Percentiles rank a stretch among this genome's conserved stretches.
Conservation (phyloP, 768 basidiomycete genomes). For the Hysterangium stoloniferum region DNA sequence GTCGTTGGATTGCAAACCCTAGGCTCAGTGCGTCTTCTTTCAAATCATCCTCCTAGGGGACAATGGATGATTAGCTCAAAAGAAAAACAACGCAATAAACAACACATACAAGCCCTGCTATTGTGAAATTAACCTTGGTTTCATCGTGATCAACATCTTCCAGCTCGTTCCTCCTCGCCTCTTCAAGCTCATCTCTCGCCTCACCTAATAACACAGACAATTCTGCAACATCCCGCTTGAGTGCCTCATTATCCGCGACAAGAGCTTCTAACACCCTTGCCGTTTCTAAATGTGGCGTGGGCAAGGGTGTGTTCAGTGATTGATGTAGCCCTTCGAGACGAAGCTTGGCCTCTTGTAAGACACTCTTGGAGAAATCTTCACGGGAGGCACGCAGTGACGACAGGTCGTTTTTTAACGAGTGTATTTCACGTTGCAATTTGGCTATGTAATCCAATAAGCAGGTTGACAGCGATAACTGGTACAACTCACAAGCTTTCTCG, state of each 20-base stretch:
- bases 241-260: constrained; percentile 74
- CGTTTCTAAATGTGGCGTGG: constrained; percentile 30
- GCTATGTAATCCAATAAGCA: constrained; percentile 31
- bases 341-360: constrained; percentile 57
- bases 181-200: constrained; percentile 66
- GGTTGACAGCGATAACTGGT: background rate
- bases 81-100: background rate
- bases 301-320: constrained; percentile 34
- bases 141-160: constrained; percentile 69
- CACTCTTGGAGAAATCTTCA: constrained; percentile 57
- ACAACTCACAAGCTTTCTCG: background rate
- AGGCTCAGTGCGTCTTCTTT: no score
- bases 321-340: constrained; percentile 54
- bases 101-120: background rate
- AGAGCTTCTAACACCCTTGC: constrained; percentile 66
- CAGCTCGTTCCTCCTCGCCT: constrained; percentile 56
- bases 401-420: constrained; percentile 53
- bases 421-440: constrained; percentile 62
- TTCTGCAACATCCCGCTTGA: constrained; percentile 78
- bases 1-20: background rate
- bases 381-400: constrained; percentile 54
- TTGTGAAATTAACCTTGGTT: no score
- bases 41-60: background rate
- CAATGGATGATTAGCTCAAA: background rate
- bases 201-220: constrained; percentile 66